Conservation (phyloP, 805 yeast species). For the Ogataea pilisensis region DNA sequence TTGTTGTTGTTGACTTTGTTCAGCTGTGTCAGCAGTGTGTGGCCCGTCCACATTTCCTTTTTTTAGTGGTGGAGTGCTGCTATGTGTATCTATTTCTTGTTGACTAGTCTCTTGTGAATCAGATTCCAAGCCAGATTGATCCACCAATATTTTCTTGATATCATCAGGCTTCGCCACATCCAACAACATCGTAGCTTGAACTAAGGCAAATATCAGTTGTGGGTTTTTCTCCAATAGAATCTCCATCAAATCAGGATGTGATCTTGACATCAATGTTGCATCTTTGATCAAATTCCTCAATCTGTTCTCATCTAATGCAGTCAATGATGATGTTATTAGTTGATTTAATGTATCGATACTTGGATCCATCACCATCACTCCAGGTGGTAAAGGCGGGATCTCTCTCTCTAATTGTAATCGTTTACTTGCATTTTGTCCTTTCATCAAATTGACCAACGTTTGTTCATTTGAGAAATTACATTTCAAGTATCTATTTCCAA, state of each 20-base stretch:
- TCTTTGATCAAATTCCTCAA: constrained; percentile 50
- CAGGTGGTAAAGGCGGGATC: constrained; percentile 53
- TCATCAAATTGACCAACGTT: constrained; percentile 21
- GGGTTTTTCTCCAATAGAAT: constrained; percentile 66
- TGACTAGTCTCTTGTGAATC: too few species aligned
- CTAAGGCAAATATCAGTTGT: constrained; percentile 77
- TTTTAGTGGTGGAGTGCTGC: too few species aligned
- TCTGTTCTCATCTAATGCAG: constrained; percentile 43
- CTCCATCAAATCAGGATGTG: constrained; percentile 55
- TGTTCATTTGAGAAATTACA: constrained; percentile 70
- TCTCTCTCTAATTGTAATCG: constrained; percentile 21
- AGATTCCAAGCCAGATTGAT: constrained; percentile 1
- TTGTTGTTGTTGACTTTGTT: not conserved
- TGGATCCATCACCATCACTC: constrained; percentile 37
- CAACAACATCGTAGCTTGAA: constrained; percentile 57
- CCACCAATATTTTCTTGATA: constrained; percentile 20
- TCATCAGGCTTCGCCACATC: constrained; percentile 26
- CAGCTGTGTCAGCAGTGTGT: not conserved
- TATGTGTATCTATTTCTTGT: too few species aligned
- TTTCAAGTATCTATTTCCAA: constrained; percentile 66
- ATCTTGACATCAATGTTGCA: constrained; percentile 52
- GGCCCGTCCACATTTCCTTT: too few species aligned
- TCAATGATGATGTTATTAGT: constrained; percentile 44
- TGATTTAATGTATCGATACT: constrained; percentile 33
- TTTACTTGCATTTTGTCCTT: constrained; percentile 12